Base-by-base conservation (phyloP, 441 rosid species). In the Iberis amara region DNA sequence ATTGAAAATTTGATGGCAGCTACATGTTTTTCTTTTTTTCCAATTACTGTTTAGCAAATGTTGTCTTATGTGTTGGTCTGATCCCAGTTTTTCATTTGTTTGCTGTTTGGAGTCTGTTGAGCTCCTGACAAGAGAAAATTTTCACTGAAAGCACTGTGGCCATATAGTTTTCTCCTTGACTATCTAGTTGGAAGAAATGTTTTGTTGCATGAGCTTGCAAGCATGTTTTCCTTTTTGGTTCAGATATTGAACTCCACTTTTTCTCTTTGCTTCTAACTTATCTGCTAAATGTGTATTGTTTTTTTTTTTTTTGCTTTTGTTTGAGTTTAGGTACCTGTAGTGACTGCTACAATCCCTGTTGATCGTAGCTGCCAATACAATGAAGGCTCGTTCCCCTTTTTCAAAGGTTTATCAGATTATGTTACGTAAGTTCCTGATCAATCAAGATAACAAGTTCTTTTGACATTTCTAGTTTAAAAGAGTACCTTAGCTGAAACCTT, bases 361-460 rank as follows among this genome's bases (percentile, higher is more conserved):
- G 92, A 92, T 42, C 79, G 73, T 45, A 76, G 76, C 69, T 84
- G 97, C 71, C 79, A 76, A 59, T 92, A 92, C 69, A 64, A 6
- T 48, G 83, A 81, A 72, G 97, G 92, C 65, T 82, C 92, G 26
- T 92, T 92, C 73, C 97, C 97, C 3, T 73, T 62, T 68, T 92
- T 82, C 80, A 75, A 59, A 55, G 95, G 99, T 68, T 76, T 92
- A 69, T 87, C 80, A 55, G 97, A 92, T 56, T 76, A 95, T 3
- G 68, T 86, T 55, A 79, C 27, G 99, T 92, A 58, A 47, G 84
- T 68, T 62, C 55, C 44, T 41, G 47, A 45, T 59, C 35, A 59
- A 66, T 52, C 62, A 63, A 39, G 64, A 68, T 54, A 52, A 12
- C 52, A 23, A 26, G 21, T 15, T 12, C 21, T 23, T 38, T 23